Base-by-base conservation (phyloP, 495 filamentous ascomycete genomes). In the Annulohypoxylon moriforme region DNA sequence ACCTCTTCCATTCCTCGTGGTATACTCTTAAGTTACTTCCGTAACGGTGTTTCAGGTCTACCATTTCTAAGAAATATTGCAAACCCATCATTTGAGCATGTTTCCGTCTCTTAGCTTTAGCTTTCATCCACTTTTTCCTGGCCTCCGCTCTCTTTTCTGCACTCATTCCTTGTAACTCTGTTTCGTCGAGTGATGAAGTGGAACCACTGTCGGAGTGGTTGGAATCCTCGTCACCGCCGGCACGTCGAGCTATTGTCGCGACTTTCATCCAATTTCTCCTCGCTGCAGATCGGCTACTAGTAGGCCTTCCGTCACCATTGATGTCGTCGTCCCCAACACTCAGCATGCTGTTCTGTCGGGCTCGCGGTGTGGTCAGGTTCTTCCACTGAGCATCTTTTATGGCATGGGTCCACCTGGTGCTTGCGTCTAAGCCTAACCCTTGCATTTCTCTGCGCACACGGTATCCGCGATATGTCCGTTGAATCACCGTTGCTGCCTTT, bases 41-140 rank as follows among this genome's bases (percentile, higher is more conserved):
- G 77, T 97, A 94, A 2, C 94, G 88, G 74, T 98, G 94, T 78
- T 96, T 94, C 5, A 86, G 78, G 74, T 97, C 94, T 14, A 97
- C 92, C 91, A 98, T 95, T 76, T 98, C 94, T 3, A 98, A 82
- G 69, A 96, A 97, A 76, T 97, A 98, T 67, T 91, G 90, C 33
- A 97, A 78, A 56, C 93, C 94, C 93, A 98, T 95, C 70, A 87
- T 89, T 77, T 90, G 92, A 0, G 93, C 88, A 1, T 83, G 85
- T 65, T 89, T 83, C 56, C 81, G 81, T 58, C 83, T 81, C 46
- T 82, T 78, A 9, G 74, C 75, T 68, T 81, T 84, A 25, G 82
- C 82, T 34, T 84, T 79, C 36, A 84, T 81, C 71, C 75, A 78
- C 61, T 79, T 83, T 56, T 76, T 79, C 61, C 74, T 71, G 16